Conservation (phyloP, 805 yeast genomes). For the Metschnikowia peoriensis region DNA sequence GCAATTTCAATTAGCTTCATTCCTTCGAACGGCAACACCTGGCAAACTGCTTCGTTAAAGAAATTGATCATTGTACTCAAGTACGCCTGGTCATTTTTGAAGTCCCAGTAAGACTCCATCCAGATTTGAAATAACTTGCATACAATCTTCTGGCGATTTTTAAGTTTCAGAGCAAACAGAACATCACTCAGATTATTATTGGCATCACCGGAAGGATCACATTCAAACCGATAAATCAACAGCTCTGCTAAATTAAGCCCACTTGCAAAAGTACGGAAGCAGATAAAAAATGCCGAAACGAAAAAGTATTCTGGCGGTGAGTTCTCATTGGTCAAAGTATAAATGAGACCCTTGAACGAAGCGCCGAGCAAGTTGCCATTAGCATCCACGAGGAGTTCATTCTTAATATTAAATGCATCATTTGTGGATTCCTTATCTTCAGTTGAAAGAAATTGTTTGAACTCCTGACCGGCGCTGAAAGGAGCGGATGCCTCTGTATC, state of each 20-base stretch:
- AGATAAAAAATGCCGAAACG: conserved; percentile 70
- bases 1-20: conserved; percentile 60
- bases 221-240: conserved; percentile 22
- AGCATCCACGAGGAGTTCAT: conserved; percentile 52
- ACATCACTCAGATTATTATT: conserved; percentile 33
- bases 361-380: conserved; percentile 62
- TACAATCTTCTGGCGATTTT: conserved; percentile 64
- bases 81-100: conserved; percentile 53
- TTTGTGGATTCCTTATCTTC: conserved; percentile 8
- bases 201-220: conserved; percentile 19
- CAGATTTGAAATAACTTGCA: conserved; percentile 72
- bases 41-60: conserved; percentile 73
- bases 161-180: conserved; percentile 36
- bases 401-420: conserved; percentile 22
- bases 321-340: conserved; percentile 63
- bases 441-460: conserved; percentile 30
- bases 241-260: conserved; percentile 68
- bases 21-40: conserved; percentile 61
- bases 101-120: conserved; percentile 90
- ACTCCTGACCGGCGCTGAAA: conserved; percentile 36
- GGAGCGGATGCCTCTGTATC: conserved; percentile 30
- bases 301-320: conserved; percentile 66
- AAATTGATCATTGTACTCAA: conserved; percentile 73
- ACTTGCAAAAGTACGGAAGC: conserved; percentile 69
- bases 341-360: conserved; percentile 66